These are phyloP conservation scores for Neobulgaria alba DNA, from an alignment of 2,329 filamentous ascomycete species.

Conservation along the genomic window DNA sequence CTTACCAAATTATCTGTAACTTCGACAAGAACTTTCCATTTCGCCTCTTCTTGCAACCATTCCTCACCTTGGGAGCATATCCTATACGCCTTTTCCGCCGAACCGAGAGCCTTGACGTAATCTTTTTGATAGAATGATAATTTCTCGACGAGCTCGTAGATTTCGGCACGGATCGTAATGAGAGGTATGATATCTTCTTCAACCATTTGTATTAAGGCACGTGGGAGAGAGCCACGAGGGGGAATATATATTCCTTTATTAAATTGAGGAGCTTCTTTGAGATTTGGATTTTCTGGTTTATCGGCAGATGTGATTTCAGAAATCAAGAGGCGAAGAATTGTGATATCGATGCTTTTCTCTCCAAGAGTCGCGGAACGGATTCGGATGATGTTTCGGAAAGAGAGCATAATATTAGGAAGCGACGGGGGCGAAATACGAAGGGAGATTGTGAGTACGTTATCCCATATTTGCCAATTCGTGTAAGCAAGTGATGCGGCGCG, in stretches of 20 bases:
- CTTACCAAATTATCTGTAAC: slow-evolving; percentile 74
- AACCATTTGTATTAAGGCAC: slow-evolving; percentile 61
- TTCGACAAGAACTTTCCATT: slow-evolving; percentile 48
- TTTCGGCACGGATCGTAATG: slow-evolving; percentile 67
- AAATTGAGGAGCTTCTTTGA: slow-evolving; percentile 10
- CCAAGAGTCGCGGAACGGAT: slow-evolving; percentile 58
- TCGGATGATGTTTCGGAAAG: slow-evolving; percentile 65
- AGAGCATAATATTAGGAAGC: slow-evolving; percentile 66
- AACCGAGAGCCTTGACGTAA: slow-evolving; percentile 65
- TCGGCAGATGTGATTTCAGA: slow-evolving; percentile 53
- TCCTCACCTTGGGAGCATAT: slow-evolving; percentile 44
- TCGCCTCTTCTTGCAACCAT: slow-evolving; percentile 36
- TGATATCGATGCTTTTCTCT: slow-evolving; percentile 69
- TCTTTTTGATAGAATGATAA: slow-evolving; percentile 67
- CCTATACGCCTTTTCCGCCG: slow-evolving; percentile 85
- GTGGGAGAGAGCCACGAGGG: slow-evolving; percentile 49
- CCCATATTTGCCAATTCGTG: slow-evolving; percentile 90
- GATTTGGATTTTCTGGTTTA: slow-evolving; percentile 31
- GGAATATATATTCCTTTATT: slow-evolving; percentile 32
- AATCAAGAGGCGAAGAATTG: slow-evolving; percentile 64
- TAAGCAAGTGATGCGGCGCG: slow-evolving; percentile 75
- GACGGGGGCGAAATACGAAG: slow-evolving; percentile 68
- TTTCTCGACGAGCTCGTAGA: slow-evolving; percentile 69
- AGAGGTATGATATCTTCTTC: slow-evolving; percentile 70
- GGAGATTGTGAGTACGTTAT: slow-evolving; percentile 85